phyloP scores from a whole-genome alignment of 106 monocot species.

The Phalaenopsis equestris region DNA sequence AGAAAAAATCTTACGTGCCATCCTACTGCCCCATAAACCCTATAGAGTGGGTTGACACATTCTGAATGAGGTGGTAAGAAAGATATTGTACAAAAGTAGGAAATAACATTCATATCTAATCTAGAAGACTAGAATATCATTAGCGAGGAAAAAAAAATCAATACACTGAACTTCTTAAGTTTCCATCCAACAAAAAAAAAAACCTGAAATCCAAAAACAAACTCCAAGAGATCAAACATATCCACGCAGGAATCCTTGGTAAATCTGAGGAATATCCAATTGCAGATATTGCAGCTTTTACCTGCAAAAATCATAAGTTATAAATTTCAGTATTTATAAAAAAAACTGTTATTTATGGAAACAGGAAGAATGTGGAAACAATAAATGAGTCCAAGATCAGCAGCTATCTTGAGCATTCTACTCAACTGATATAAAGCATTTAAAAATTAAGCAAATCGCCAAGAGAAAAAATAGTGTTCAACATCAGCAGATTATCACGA shows the following conservation, averaged over 20 bases:
- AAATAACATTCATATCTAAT: not conserved
- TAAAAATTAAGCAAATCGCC: not conserved
- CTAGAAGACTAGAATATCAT: not conserved
- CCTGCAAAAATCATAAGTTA: slow-evolving; percentile 27
- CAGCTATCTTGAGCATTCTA: not conserved
- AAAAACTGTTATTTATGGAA: not conserved
- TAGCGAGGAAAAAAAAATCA: not conserved
- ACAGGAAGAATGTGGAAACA: not conserved
- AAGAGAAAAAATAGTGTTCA: not conserved
- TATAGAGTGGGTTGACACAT: not conserved
- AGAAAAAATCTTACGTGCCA: too few species aligned
- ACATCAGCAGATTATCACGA: not conserved
- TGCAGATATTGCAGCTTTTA: slow-evolving; percentile 84
- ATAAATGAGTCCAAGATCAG: slow-evolving; percentile 1
- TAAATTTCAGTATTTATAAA: not conserved
- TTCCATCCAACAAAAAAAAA: not conserved
- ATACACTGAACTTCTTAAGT: not conserved
- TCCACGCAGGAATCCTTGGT: slow-evolving; percentile 52
- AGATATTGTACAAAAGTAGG: not conserved
- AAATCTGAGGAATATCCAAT: slow-evolving; percentile 69
- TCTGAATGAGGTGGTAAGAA: not conserved
- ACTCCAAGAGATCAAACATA: slow-evolving; percentile 90
- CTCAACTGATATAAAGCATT: not conserved
- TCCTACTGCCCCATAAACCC: not conserved
- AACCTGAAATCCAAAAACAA: slow-evolving; percentile 98